These are phyloP conservation scores for Coffea canephora DNA, from an alignment of 257 asterid species.

Conservation along the genomic window DNA sequence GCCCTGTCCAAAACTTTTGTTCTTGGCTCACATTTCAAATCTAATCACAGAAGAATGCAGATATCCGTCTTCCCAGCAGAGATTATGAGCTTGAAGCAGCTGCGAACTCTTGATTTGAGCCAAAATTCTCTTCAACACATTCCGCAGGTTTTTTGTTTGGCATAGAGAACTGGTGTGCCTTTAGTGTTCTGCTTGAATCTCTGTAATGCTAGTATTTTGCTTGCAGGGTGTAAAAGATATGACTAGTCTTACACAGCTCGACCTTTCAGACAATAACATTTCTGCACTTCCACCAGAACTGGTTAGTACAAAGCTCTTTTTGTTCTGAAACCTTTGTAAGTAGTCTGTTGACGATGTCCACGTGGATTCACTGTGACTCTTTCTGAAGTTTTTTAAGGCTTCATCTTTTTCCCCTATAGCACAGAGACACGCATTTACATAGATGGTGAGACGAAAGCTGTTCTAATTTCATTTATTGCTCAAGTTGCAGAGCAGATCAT, in stretches of 20 bases:
- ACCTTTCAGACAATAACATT: conserved; percentile 81
- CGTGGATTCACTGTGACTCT: background rate
- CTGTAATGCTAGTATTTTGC: conserved; percentile 1
- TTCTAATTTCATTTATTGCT: too few relatives aligned
- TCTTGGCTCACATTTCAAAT: conserved; percentile 25
- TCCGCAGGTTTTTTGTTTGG: conserved; percentile 65
- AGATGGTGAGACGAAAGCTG: too few relatives aligned
- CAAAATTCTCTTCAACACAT: conserved; percentile 72
- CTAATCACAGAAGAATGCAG: conserved; percentile 69
- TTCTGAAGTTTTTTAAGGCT: too few relatives aligned
- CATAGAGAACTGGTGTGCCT: background rate
- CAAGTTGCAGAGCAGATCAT: too few relatives aligned
- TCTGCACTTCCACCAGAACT: conserved; percentile 79
- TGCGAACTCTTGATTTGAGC: conserved; percentile 83
- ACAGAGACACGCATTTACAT: too few relatives aligned
- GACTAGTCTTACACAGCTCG: conserved; percentile 71
- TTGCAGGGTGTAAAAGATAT: conserved; percentile 69
- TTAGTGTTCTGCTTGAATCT: conserved; percentile 3
- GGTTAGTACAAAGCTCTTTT: conserved; percentile 40
- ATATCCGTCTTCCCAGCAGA: conserved; percentile 67
- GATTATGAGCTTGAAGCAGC: conserved; percentile 51
- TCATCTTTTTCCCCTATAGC: too few relatives aligned
- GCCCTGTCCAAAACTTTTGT: conserved; percentile 10
- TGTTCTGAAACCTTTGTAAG: background rate
- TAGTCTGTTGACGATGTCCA: too few relatives aligned